Evolutionary conservation across 257 asterid species (phyloP).

Genomic region (Catharanthus roseus): DNA sequence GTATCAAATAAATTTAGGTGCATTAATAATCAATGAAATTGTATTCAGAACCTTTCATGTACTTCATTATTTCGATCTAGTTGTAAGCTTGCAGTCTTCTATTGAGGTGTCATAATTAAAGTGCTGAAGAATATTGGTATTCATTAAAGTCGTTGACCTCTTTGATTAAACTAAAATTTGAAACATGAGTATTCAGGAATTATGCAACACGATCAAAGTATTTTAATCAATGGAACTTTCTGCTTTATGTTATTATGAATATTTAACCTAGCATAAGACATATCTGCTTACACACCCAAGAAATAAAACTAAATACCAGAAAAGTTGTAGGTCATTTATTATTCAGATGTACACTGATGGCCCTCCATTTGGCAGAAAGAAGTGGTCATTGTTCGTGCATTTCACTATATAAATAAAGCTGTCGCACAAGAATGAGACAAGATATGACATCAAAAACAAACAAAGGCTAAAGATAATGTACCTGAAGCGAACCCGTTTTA

Average conservation of each 20-base stretch:
- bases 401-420: not conserved
- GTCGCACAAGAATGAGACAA: not conserved
- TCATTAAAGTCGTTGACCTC: not conserved
- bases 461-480: slow-evolving; percentile 26
- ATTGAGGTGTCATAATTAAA: not conserved
- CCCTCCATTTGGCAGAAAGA: not conserved
- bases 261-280: not conserved
- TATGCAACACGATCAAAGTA: not conserved
- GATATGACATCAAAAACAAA: not conserved
- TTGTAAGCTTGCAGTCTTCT: not conserved
- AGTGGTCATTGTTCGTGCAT: not conserved
- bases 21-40: not conserved
- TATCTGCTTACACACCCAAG: not conserved
- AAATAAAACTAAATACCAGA: not conserved
- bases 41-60: not conserved
- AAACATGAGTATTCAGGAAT: not conserved
- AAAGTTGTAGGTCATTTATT: not conserved
- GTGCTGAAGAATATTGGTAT: not conserved
- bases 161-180: not conserved
- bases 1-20: not conserved
- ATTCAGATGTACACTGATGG: not conserved
- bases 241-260: not conserved
- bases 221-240: not conserved
- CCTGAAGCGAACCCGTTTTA: slow-evolving; percentile 99
- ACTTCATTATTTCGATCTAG: not conserved